Evolutionary conservation across 1,139 yeast genomes (phyloP).

Genomic region (Diutina catenulata): DNA sequence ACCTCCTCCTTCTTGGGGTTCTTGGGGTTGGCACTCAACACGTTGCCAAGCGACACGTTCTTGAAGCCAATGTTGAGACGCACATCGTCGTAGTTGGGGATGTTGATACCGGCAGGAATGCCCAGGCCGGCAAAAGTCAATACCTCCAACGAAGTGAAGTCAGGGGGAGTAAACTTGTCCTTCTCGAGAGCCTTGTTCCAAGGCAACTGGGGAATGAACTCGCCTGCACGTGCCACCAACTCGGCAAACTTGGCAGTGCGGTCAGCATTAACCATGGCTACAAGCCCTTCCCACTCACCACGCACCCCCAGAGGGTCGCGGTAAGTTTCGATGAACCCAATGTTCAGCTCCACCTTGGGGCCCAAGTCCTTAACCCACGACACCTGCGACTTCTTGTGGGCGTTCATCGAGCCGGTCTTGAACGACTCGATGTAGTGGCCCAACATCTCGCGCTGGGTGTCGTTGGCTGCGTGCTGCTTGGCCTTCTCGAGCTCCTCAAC

Average conservation of each 20-base stretch:
- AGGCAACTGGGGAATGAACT: slow-evolving; percentile 56
- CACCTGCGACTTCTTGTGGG: slow-evolving; percentile 76
- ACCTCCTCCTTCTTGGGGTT: slow-evolving; percentile 58
- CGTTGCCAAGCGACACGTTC: slow-evolving; percentile 81
- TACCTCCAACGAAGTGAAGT: slow-evolving; percentile 81
- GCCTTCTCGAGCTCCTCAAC: slow-evolving; percentile 49
- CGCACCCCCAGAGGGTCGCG: slow-evolving; percentile 86
- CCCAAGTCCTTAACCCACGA: slow-evolving; percentile 82
- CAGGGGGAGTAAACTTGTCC: slow-evolving; percentile 82
- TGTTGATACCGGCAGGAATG: slow-evolving; percentile 85
- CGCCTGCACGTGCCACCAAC: slow-evolving; percentile 55
- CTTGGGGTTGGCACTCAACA: slow-evolving; percentile 52
- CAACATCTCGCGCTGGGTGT: slow-evolving; percentile 55
- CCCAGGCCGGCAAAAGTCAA: slow-evolving; percentile 85
- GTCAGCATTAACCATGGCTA: slow-evolving; percentile 85
- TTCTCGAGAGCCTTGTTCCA: slow-evolving; percentile 72
- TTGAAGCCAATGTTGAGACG: slow-evolving; percentile 76
- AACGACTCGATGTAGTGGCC: slow-evolving; percentile 58
- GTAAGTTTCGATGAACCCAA: slow-evolving; percentile 87
- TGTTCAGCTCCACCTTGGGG: slow-evolving; percentile 74
- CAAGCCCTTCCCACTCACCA: slow-evolving; percentile 91
- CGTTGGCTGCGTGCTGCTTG: slow-evolving; percentile 55
- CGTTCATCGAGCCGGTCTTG: slow-evolving; percentile 71
- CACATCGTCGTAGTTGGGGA: slow-evolving; percentile 86
- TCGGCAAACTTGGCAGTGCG: slow-evolving; percentile 69